Conservation (phyloP, 2,329 filamentous ascomycete species). For the Fusarium sp. region DNA sequence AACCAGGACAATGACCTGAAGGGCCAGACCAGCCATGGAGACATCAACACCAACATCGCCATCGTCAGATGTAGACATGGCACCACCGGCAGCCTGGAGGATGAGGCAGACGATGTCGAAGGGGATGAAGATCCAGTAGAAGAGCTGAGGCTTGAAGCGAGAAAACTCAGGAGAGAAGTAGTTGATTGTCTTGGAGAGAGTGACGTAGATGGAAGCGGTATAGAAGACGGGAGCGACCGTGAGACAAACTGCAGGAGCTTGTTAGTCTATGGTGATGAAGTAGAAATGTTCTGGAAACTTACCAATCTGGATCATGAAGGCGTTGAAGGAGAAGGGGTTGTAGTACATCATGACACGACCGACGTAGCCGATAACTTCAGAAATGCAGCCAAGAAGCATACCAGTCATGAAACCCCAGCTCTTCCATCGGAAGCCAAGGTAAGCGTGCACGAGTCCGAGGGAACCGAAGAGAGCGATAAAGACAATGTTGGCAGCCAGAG, state of each 20-base stretch:
- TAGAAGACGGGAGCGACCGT: slow-evolving; percentile 65
- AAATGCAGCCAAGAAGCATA: slow-evolving; percentile 70
- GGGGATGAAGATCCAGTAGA: slow-evolving; percentile 67
- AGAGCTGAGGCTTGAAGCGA: slow-evolving; percentile 60
- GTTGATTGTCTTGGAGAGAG: slow-evolving; percentile 63
- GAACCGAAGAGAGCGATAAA: slow-evolving; percentile 67
- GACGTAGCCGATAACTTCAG: slow-evolving; percentile 74
- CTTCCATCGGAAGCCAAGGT: slow-evolving; percentile 64
- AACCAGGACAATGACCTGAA: slow-evolving; percentile 71
- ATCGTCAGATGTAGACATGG: slow-evolving; percentile 59
- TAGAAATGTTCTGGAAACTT: slow-evolving; percentile 38
- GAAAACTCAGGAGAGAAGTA: slow-evolving; percentile 59
- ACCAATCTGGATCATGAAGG: slow-evolving; percentile 78
- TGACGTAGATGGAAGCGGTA: slow-evolving; percentile 77
- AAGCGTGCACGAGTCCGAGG: slow-evolving; percentile 58
- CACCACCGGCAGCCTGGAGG: slow-evolving; percentile 72
- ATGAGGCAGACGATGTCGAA: slow-evolving; percentile 70
- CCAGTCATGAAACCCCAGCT: slow-evolving; percentile 64
- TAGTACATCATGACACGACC: slow-evolving; percentile 71
- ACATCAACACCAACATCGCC: slow-evolving; percentile 58
- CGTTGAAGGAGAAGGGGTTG: slow-evolving; percentile 71
- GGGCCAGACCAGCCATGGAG: slow-evolving; percentile 67
- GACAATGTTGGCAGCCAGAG: slow-evolving; percentile 66
- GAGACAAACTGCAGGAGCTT: slow-evolving; percentile 63
- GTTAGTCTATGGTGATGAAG: slow-evolving; percentile 3